These are phyloP conservation scores for Pseudogymnoascus sp. DNA, from an alignment of 2,329 filamentous ascomycete species.

Conservation along the genomic window DNA sequence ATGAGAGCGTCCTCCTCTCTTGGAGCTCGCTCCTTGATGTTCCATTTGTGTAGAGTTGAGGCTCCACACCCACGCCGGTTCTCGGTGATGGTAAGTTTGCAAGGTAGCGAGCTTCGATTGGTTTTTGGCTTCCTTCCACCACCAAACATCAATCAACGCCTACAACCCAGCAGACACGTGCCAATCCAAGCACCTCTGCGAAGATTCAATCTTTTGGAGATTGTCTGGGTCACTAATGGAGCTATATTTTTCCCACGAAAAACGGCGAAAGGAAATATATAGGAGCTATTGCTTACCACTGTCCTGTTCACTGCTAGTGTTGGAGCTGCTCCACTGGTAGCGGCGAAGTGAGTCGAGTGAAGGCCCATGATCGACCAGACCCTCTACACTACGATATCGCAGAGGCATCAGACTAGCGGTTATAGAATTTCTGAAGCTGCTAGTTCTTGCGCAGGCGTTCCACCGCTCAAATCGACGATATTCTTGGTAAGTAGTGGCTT, in stretches of 20 bases:
- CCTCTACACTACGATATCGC: slow-evolving; percentile 5
- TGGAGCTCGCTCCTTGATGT: slow-evolving; percentile 1
- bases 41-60: slow-evolving; percentile 1
- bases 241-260: not conserved
- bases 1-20: not conserved
- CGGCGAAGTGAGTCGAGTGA: not conserved
- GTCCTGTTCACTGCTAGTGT: slow-evolving; percentile 1
- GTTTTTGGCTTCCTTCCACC: not conserved
- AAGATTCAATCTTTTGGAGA: not conserved
- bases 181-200: not conserved
- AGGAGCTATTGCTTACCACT: slow-evolving; percentile 1
- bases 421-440: not conserved
- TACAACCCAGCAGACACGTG: not conserved
- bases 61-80: not conserved
- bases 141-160: not conserved
- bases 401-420: not conserved
- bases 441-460: slow-evolving; percentile 8
- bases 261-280: not conserved
- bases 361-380: slow-evolving; percentile 1
- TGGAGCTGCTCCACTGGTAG: slow-evolving; percentile 5
- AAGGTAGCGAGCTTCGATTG: slow-evolving; percentile 1
- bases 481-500: not conserved
- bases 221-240: not conserved
- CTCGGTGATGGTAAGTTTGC: slow-evolving; percentile 1
- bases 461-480: not conserved